Evolutionary conservation across 331 rosid genomes (phyloP).

Genomic region (Telfairia occidentalis): DNA sequence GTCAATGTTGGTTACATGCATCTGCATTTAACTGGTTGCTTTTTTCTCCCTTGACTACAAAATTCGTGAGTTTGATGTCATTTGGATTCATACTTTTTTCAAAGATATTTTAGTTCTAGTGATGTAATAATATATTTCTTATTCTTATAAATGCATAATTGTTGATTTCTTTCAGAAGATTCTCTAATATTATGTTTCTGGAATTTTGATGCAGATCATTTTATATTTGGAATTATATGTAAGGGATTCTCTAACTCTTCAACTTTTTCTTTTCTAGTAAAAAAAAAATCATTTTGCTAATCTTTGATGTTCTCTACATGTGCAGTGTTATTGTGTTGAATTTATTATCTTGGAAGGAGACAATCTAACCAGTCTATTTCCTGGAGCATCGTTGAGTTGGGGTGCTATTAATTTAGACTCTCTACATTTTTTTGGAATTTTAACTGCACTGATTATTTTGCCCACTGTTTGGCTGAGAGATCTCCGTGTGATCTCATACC

Average conservation of each 20-base stretch:
- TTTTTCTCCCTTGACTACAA: not conserved
- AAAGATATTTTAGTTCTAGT: not conserved
- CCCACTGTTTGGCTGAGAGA: constrained; percentile 75
- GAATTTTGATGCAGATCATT: constrained; percentile 48
- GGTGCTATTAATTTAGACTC: constrained; percentile 40
- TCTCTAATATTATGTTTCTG: not conserved
- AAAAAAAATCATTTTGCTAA: not conserved
- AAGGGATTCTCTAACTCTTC: constrained; percentile 26
- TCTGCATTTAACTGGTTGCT: not conserved
- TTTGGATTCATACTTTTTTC: not conserved
- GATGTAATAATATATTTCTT: not conserved
- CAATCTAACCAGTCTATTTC: constrained; percentile 60
- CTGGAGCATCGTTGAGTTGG: constrained; percentile 49
- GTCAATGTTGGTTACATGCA: not conserved
- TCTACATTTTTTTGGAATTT: constrained; percentile 49
- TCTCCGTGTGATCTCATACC: constrained; percentile 59
- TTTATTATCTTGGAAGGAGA: constrained; percentile 80
- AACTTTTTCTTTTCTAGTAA: not conserved
- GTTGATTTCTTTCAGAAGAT: not conserved
- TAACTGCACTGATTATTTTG: constrained; percentile 57
- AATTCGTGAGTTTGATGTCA: not conserved
- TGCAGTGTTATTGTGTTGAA: constrained; percentile 72
- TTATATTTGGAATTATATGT: constrained; percentile 71
- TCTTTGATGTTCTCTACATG: constrained; percentile 6
- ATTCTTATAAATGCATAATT: not conserved